These are phyloP conservation scores for Colletotrichum sp. DNA, from an alignment of 2,329 filamentous ascomycete species.

Conservation along the genomic window DNA sequence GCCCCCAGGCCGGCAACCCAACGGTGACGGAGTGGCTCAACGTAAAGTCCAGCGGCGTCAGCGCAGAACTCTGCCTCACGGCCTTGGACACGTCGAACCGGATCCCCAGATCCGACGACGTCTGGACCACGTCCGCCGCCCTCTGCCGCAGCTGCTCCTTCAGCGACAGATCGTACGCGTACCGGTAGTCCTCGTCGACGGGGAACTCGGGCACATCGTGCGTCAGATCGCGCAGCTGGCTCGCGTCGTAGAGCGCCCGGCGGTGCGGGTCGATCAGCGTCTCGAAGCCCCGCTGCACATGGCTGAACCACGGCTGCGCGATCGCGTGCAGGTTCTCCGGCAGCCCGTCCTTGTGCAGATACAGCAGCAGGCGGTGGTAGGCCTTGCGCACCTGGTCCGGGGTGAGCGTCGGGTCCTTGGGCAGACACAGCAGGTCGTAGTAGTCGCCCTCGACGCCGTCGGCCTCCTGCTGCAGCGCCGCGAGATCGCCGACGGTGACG, in stretches of 20 bases:
- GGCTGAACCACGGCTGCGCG: slow-evolving; percentile 44
- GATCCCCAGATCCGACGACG: slow-evolving; percentile 42
- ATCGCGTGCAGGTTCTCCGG: slow-evolving; percentile 40
- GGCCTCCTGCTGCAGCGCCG: neutral
- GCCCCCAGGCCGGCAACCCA: slow-evolving; percentile 35
- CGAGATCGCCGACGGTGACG: neutral
- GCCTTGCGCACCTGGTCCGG: slow-evolving; percentile 44
- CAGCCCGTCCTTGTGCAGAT: slow-evolving; percentile 49
- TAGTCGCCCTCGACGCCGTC: slow-evolving; percentile 34
- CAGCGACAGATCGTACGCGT: slow-evolving; percentile 24
- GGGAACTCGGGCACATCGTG: neutral
- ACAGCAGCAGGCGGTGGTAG: slow-evolving; percentile 48
- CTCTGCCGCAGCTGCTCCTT: slow-evolving; percentile 25
- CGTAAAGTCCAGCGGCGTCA: slow-evolving; percentile 41
- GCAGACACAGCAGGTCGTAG: slow-evolving; percentile 51
- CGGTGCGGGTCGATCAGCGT: slow-evolving; percentile 49
- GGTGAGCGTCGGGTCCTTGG: slow-evolving; percentile 34
- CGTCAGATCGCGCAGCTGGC: slow-evolving; percentile 23
- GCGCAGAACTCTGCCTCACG: neutral
- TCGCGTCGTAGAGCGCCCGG: slow-evolving; percentile 45
- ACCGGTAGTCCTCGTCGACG: slow-evolving; percentile 22
- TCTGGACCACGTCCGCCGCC: slow-evolving; percentile 26
- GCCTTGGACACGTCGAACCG: slow-evolving; percentile 36
- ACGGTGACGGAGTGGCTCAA: slow-evolving; percentile 42
- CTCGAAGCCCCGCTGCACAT: slow-evolving; percentile 50